Conservation (phyloP, 352 stramenopile species). For the Phytophthora constricta region DNA sequence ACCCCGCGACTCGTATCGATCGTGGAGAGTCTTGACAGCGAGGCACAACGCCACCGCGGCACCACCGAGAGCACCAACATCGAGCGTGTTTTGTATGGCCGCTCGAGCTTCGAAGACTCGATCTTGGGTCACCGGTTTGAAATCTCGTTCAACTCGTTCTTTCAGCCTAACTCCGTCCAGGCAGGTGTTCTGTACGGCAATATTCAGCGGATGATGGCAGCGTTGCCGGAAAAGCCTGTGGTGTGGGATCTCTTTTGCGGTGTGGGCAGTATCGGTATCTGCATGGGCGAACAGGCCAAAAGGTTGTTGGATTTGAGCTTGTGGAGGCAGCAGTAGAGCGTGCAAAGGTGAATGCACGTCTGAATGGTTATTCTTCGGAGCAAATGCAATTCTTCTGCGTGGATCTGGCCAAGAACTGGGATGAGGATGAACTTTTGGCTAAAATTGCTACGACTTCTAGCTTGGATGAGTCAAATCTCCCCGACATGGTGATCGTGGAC, state of each 20-base stretch:
- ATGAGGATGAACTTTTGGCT: constrained; percentile 43
- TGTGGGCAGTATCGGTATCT: constrained; percentile 84
- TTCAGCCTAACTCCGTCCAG: constrained; percentile 77
- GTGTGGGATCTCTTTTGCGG: constrained; percentile 86
- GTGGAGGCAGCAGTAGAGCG: constrained; percentile 63
- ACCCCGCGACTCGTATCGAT: constrained; percentile 56
- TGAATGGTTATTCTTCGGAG: constrained; percentile 62
- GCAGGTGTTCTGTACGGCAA: constrained; percentile 63
- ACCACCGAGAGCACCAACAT: neutral
- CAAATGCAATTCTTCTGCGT: constrained; percentile 73
- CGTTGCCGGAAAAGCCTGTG: constrained; percentile 46
- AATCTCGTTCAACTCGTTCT: constrained; percentile 80
- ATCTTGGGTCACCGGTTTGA: constrained; percentile 68
- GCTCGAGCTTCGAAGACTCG: constrained; percentile 56
- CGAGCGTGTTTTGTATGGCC: constrained; percentile 53
- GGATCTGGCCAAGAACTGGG: constrained; percentile 64
- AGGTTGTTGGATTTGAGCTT: constrained; percentile 78
- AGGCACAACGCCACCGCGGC: constrained; percentile 57
- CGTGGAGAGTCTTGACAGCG: constrained; percentile 64
- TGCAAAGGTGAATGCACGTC: constrained; percentile 54
- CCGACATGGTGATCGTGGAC: constrained; percentile 80
- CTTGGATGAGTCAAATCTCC: constrained; percentile 19
- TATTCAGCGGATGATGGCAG: constrained; percentile 48
- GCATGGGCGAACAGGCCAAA: constrained; percentile 49
- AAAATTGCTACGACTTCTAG: no score